Base-by-base conservation (phyloP, 768 basidiomycete species). In the Kwoniella mangroviensis region DNA sequence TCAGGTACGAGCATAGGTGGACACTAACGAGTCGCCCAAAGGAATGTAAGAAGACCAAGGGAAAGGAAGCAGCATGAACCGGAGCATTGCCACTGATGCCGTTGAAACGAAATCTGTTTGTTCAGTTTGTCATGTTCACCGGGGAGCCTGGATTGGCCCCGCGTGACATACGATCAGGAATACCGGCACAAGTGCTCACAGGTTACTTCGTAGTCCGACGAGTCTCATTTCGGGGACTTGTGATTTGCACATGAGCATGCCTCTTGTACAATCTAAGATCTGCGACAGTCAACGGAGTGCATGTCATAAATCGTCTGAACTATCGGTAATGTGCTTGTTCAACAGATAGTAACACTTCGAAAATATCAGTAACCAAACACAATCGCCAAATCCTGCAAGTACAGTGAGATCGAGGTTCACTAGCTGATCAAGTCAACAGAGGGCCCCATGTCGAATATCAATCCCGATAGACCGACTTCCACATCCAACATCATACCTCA, bases 191-290 rank as follows among this genome's bases (percentile, higher is more conserved):
- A 6, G 34, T 34, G 9, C 34, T 7, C 34, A 34, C 34, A 34
- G 34, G 34, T 34, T 34, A 34, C 6, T 21, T 34, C 26, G 11
- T 13, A 26, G 12, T 24, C 56, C 26, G 22, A 57, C 3, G 34
- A 17, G 26, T 57, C 24, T 24, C 26, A 57, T 24, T 57, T 57
- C 26, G 56, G 26, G 56, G 56, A 57, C 56, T 57, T 26, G 22
- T 57, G 24, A 26, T 34, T 26, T 21, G 28, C 12, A 9, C 15
- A 26, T 17, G 28, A 26, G 19, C 28, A 57, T 24, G 2, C 21
- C 28, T 26, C 13, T 34, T 24, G 10, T 26, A 17, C 54, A 19
- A 34, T 34, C 34, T 34, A 49, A 15, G 45, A 49, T 49, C 19
- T 49, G 13, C 45, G 10, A 49, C 45, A 15, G 45, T 34, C 34